Percentiles rank a stretch among this genome's conserved stretches.
These are phyloP conservation scores for Penicillium macrosclerotiorum DNA, from an alignment of 495 filamentous ascomycete genomes.

Conservation along the genomic window DNA sequence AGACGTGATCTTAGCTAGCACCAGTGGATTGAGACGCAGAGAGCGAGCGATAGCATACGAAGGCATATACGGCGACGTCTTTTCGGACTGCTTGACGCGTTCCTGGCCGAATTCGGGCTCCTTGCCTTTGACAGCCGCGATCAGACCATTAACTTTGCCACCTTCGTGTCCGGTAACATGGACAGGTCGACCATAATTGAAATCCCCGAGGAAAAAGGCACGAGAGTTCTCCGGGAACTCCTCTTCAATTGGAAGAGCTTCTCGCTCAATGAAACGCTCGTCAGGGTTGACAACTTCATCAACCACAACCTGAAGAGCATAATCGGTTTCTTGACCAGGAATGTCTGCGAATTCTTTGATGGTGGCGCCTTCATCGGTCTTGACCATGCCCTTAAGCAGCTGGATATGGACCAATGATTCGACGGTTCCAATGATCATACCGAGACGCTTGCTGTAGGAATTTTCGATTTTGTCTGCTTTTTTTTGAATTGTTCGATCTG, in stretches of 20 bases:
- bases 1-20: slow-evolving; percentile 93
- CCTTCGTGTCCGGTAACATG: slow-evolving; percentile 73
- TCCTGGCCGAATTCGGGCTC: slow-evolving; percentile 79
- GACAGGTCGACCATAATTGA: slow-evolving; percentile 85
- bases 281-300: slow-evolving; percentile 90
- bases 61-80: slow-evolving; percentile 70
- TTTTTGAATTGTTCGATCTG: slow-evolving; percentile 80
- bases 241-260: slow-evolving; percentile 80
- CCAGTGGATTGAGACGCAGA: slow-evolving; percentile 77
- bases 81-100: slow-evolving; percentile 66
- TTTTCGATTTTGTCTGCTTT: slow-evolving; percentile 82
- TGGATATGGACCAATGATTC: slow-evolving; percentile 89
- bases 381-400: slow-evolving; percentile 84
- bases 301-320: slow-evolving; percentile 85
- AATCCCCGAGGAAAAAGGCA: slow-evolving; percentile 96
- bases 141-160: slow-evolving; percentile 72
- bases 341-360: slow-evolving; percentile 91
- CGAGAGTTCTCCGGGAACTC: slow-evolving; percentile 81
- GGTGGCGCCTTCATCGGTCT: slow-evolving; percentile 86
- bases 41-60: slow-evolving; percentile 82
- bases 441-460: slow-evolving; percentile 84
- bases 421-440: slow-evolving; percentile 80
- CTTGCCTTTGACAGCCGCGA: slow-evolving; percentile 63
- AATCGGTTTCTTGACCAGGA: slow-evolving; percentile 87
- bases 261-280: slow-evolving; percentile 85